These are phyloP conservation scores for Pythium pyrilobum DNA, from an alignment of 352 stramenopile species.

Conservation along the genomic window DNA sequence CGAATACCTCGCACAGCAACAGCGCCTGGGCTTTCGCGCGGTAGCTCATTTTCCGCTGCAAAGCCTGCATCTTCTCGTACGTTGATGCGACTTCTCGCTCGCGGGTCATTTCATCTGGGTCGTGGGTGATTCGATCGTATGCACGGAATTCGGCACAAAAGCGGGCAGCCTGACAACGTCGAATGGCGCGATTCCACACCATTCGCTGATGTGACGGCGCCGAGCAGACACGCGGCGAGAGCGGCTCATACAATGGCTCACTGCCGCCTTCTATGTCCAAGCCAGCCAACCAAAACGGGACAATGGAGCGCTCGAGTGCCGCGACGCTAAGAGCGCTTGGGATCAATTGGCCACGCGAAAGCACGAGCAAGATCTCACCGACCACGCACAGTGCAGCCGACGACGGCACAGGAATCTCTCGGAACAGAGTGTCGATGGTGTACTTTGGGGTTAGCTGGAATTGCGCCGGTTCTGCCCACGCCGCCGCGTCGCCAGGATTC, in stretches of 20 bases:
- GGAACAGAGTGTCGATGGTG: constrained; percentile 39
- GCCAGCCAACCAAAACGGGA: constrained; percentile 41
- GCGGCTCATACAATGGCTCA: neutral
- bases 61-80: constrained; percentile 12
- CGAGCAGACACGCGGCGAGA: neutral
- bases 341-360: constrained; percentile 29
- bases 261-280: neutral
- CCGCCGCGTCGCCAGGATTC: neutral
- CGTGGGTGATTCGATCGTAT: neutral
- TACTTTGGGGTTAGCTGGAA: constrained; percentile 44
- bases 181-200: constrained; percentile 66
- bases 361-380: constrained; percentile 48
- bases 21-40: constrained; percentile 33
- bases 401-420: constrained; percentile 27
- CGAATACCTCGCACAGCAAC: constrained; percentile 58
- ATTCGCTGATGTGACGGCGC: constrained; percentile 21
- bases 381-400: constrained; percentile 37
- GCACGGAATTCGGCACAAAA: constrained; percentile 23
- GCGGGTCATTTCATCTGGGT: neutral
- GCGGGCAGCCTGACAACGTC: constrained; percentile 40
- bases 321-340: constrained; percentile 17
- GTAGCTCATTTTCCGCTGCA: constrained; percentile 18
- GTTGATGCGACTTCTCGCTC: neutral
- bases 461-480: constrained; percentile 28
- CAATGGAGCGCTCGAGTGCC: constrained; percentile 29